These are phyloP conservation scores for Hericium alpestre DNA, from an alignment of 768 basidiomycete genomes.

Conservation along the genomic window DNA sequence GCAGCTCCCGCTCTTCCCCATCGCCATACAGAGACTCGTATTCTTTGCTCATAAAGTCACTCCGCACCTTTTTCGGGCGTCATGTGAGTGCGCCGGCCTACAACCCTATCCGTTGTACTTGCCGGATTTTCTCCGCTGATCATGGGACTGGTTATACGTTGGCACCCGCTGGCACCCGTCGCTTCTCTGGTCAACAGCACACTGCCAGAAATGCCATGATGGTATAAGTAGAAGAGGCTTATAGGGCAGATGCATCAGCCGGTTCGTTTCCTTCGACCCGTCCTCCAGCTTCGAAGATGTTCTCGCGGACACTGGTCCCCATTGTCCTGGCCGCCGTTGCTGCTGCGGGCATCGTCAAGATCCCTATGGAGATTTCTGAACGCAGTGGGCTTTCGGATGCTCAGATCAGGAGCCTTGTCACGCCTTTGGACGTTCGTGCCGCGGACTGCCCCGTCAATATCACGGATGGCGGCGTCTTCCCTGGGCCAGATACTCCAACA, in stretches of 20 bases:
- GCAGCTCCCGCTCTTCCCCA: too few species aligned
- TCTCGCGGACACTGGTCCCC: background rate
- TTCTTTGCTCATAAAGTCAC: too few species aligned
- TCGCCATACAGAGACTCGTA: too few species aligned
- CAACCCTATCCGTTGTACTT: background rate
- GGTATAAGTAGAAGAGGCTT: background rate
- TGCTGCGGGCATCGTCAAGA: background rate
- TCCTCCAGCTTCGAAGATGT: background rate
- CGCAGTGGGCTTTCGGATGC: background rate
- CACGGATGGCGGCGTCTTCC: background rate
- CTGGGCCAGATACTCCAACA: background rate
- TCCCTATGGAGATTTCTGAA: background rate
- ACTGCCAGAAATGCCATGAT: background rate
- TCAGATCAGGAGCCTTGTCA: background rate
- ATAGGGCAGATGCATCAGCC: background rate
- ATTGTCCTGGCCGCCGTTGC: background rate
- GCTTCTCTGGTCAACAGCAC: background rate
- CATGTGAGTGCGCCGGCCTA: background rate
- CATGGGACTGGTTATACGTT: background rate
- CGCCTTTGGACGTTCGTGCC: background rate
- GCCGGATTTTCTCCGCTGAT: background rate
- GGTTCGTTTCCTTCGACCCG: background rate
- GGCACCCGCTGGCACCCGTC: background rate
- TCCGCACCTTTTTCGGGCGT: background rate
- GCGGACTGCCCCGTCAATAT: background rate